Evolutionary conservation across 208 protist species (phyloP).

Genomic region (Acanthamoeba quina): DNA sequence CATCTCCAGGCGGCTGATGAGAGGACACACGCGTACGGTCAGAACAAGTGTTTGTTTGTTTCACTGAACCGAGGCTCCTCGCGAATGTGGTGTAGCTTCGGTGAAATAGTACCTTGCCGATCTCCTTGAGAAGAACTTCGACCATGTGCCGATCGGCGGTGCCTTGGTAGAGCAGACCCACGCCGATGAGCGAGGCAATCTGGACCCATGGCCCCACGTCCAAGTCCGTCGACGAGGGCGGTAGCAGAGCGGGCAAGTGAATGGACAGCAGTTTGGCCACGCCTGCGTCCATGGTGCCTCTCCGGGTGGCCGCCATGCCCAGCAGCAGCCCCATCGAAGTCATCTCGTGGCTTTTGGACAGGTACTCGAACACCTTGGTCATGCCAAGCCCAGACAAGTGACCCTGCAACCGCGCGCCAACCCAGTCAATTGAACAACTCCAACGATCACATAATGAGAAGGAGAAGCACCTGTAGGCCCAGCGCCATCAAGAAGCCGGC

Average conservation of each 20-base stretch:
- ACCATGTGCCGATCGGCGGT: slow-evolving; percentile 86
- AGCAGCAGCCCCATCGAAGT: slow-evolving; percentile 90
- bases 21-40: background rate
- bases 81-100: too few species aligned
- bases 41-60: background rate
- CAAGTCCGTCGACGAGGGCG: slow-evolving; percentile 87
- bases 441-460: background rate
- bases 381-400: slow-evolving; percentile 85
- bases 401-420: slow-evolving; percentile 73
- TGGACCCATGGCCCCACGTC: slow-evolving; percentile 86
- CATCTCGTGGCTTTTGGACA: slow-evolving; percentile 85
- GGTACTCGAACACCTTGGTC: slow-evolving; percentile 89
- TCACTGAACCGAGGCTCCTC: too few species aligned
- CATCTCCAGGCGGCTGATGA: slow-evolving; percentile 77
- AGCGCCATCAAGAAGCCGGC: slow-evolving; percentile 91
- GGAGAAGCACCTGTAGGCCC: slow-evolving; percentile 82
- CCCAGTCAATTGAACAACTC: background rate
- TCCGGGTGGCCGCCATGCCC: slow-evolving; percentile 85
- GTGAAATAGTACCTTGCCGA: slow-evolving; percentile 73
- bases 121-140: slow-evolving; percentile 90
- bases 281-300: slow-evolving; percentile 85
- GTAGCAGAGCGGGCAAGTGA: slow-evolving; percentile 86
- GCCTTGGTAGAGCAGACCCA: slow-evolving; percentile 90
- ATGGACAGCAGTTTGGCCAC: slow-evolving; percentile 89
- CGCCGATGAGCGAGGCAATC: slow-evolving; percentile 88